Evolutionary conservation across 805 yeast species (phyloP).

Genomic region (Candida germanica): DNA sequence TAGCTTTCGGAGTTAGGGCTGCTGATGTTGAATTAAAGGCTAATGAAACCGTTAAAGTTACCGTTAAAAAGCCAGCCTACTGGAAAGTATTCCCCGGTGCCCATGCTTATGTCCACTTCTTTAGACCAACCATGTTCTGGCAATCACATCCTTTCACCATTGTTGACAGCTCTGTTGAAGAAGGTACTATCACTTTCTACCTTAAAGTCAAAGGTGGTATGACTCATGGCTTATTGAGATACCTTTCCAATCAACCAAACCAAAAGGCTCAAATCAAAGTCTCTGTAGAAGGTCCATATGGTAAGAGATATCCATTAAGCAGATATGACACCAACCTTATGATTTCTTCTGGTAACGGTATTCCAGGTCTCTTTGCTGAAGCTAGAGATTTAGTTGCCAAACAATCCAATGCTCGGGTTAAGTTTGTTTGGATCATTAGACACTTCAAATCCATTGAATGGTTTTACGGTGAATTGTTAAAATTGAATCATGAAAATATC

Average conservation of each 20-base stretch:
- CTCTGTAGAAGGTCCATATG: conserved; percentile 41
- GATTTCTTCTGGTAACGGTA: conserved; percentile 41
- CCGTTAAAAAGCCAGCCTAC: conserved; percentile 44
- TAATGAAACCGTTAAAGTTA: conserved; percentile 44
- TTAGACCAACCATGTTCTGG: conserved; percentile 41
- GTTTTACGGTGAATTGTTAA: conserved; percentile 34
- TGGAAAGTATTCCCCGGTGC: conserved; percentile 43
- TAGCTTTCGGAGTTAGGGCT: conserved; percentile 29
- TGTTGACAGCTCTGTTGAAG: conserved; percentile 21
- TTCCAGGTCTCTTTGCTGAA: conserved; percentile 36
- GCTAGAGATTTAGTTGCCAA: conserved; percentile 25
- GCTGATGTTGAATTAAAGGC: conserved; percentile 36
- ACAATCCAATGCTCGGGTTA: conserved; percentile 15
- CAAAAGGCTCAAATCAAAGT: conserved; percentile 28
- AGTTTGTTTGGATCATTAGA: conserved; percentile 40
- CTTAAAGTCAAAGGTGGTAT: conserved; percentile 44
- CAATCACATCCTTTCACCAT: conserved; percentile 46
- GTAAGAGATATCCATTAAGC: conserved; percentile 27
- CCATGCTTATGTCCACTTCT: conserved; percentile 38
- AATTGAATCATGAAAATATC: conserved; percentile 29
- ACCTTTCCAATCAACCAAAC: conserved; percentile 30
- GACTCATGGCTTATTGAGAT: conserved; percentile 34
- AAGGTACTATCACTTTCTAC: conserved; percentile 44
- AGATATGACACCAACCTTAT: conserved; percentile 28
- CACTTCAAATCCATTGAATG: conserved; percentile 38